These are phyloP conservation scores for Ophiognomonia clavigignenti-juglandacearum DNA, from an alignment of 2,329 filamentous ascomycete species.

Conservation along the genomic window DNA sequence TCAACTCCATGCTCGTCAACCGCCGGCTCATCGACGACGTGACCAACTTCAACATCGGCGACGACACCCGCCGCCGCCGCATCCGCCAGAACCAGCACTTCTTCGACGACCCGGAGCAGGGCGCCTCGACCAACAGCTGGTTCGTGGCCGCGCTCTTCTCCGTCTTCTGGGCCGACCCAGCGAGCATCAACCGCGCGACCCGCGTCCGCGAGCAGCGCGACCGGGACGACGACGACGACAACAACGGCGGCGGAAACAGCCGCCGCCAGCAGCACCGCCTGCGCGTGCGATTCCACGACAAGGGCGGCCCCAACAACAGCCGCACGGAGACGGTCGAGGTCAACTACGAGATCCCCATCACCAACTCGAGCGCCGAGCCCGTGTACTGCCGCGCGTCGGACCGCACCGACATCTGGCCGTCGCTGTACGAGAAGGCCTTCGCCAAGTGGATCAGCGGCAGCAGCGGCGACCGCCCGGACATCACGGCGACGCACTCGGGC, in stretches of 20 bases:
- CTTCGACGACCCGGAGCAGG: conserved; percentile 40
- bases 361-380: conserved; percentile 37
- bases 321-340: conserved; percentile 28
- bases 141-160: conserved; percentile 39
- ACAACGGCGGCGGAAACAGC: too few species aligned
- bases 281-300: conserved; percentile 32
- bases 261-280: conserved; percentile 25
- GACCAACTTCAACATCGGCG: conserved; percentile 18
- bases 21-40: conserved; percentile 27
- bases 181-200: conserved; percentile 34
- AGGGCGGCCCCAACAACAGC: conserved; percentile 34
- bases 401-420: conserved; percentile 37
- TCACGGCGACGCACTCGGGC: conserved; percentile 35
- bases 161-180: conserved; percentile 38
- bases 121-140: conserved; percentile 37
- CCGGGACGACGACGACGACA: conserved; percentile 17
- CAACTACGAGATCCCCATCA: conserved; percentile 37
- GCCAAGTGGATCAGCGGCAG: conserved; percentile 35
- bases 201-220: conserved; percentile 17
- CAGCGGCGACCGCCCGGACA: conserved; percentile 31
- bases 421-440: conserved; percentile 43
- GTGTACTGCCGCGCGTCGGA: conserved; percentile 37
- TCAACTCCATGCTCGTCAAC: conserved; percentile 27
- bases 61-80: conserved; percentile 6
- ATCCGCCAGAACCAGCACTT: conserved; percentile 14